phyloP scores from a whole-genome alignment of 177 flowering plant species.

The Vitis hybrid region DNA sequence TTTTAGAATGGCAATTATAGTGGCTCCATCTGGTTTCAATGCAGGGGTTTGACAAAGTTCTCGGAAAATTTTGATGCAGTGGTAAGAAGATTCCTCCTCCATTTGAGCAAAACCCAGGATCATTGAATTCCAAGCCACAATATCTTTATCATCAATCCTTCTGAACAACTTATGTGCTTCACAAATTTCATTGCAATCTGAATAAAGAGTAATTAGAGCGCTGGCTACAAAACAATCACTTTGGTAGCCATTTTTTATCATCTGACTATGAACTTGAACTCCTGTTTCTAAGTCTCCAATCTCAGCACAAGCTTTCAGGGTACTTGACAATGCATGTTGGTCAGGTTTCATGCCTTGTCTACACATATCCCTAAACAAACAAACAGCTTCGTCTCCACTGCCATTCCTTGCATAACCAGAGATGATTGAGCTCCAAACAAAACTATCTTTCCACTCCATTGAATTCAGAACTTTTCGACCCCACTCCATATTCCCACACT shows the following conservation, averaged over 20 bases:
- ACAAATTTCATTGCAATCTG: constrained; percentile 11
- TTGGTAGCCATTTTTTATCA: constrained; percentile 28
- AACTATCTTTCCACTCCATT: constrained; percentile 21
- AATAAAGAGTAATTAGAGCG: constrained; percentile 21
- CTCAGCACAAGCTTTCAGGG: constrained; percentile 23
- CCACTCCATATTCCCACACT: constrained; percentile 16
- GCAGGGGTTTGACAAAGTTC: constrained; percentile 14
- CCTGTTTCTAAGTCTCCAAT: constrained; percentile 20
- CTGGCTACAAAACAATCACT: constrained; percentile 27
- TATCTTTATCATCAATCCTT: constrained; percentile 16
- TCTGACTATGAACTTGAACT: constrained; percentile 17
- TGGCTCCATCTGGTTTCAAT: constrained; percentile 23
- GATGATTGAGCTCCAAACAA: constrained; percentile 32
- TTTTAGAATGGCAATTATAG: constrained; percentile 21
- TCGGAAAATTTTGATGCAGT: constrained; percentile 16
- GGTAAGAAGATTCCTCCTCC: constrained; percentile 14
- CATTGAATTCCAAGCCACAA: constrained; percentile 31
- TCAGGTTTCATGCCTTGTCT: constrained; percentile 25
- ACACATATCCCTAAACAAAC: constrained; percentile 24
- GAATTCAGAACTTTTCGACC: constrained; percentile 15
- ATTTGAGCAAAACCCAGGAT: constrained; percentile 24
- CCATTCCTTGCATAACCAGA: constrained; percentile 30
- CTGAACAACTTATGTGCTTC: constrained; percentile 18
- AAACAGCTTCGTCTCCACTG: constrained; percentile 22
- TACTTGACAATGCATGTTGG: constrained; percentile 25